Conservation (phyloP, 2,329 filamentous ascomycete genomes). For the Colletotrichum melonis region DNA sequence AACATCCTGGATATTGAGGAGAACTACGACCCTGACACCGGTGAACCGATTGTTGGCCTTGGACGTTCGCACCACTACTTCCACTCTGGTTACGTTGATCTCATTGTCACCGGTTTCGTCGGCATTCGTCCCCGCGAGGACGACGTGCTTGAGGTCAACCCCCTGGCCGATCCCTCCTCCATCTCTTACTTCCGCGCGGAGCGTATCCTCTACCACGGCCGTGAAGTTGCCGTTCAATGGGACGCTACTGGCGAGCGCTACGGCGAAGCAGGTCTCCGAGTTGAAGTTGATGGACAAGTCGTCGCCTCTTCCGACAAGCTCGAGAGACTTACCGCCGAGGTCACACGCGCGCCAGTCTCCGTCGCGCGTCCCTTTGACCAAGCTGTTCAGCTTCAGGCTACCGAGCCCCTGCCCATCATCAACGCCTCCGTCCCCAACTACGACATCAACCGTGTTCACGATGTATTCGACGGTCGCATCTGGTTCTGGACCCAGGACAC, state of each 20-base stretch:
- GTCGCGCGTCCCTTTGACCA: conserved; percentile 8
- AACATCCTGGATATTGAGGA: conserved; percentile 47
- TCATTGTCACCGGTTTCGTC: conserved; percentile 55
- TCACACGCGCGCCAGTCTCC: not conserved
- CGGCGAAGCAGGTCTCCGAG: conserved; percentile 46
- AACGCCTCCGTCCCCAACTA: conserved; percentile 14
- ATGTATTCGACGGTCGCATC: conserved; percentile 19
- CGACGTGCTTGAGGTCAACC: conserved; percentile 50
- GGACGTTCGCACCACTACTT: conserved; percentile 51
- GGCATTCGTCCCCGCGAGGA: conserved; percentile 52
- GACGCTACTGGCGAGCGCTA: conserved; percentile 52
- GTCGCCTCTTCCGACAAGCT: conserved; percentile 25
- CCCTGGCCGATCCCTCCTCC: conserved; percentile 48
- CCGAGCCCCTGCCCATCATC: not conserved
- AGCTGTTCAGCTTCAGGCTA: conserved; percentile 8
- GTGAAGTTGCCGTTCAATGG: conserved; percentile 52
- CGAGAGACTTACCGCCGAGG: conserved; percentile 3
- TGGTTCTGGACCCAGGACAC: conserved; percentile 24
- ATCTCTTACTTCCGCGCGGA: conserved; percentile 55
- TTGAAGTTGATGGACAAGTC: conserved; percentile 49
- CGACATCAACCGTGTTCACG: conserved; percentile 13
- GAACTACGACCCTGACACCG: conserved; percentile 51
- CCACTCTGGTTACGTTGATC: conserved; percentile 57
- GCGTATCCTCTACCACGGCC: conserved; percentile 55
- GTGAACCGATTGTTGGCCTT: conserved; percentile 36